Conservation (phyloP, 371 early-diverging fungal species). For the Mortierella sp. region DNA sequence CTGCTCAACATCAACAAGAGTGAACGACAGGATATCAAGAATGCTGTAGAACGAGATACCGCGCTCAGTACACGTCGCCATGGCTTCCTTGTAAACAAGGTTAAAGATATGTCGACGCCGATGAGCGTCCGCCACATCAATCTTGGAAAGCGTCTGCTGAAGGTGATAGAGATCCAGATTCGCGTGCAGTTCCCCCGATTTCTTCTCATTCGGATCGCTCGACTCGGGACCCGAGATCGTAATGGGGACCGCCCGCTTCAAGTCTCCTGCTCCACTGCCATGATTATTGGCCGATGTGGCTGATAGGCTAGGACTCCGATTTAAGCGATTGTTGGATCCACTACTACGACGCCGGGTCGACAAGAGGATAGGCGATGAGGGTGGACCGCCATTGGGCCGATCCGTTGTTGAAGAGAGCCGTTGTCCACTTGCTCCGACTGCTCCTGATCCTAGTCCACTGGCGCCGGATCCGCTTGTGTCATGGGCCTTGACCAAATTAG, state of each 20-base stretch:
- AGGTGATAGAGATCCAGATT: slow-evolving; percentile 28
- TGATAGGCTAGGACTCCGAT: slow-evolving; percentile 22
- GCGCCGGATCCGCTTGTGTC: neutral
- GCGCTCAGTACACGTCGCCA: slow-evolving; percentile 32
- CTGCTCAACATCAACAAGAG: slow-evolving; percentile 62
- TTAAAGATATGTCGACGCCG: slow-evolving; percentile 57
- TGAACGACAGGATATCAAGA: slow-evolving; percentile 62
- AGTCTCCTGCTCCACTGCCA: neutral
- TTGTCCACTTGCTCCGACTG: neutral
- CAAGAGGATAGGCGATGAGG: slow-evolving; percentile 13
- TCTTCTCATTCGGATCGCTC: slow-evolving; percentile 1
- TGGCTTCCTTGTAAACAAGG: slow-evolving; percentile 60
- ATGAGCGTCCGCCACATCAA: slow-evolving; percentile 54
- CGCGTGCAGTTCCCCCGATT: neutral
- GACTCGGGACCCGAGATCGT: slow-evolving; percentile 21
- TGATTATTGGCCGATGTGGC: neutral
- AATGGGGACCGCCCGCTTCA: slow-evolving; percentile 15
- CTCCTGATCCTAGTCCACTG: neutral
- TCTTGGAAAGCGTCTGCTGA: slow-evolving; percentile 53
- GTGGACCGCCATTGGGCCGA: neutral
- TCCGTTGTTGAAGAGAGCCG: neutral
- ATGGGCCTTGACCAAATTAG: slow-evolving; percentile 48
- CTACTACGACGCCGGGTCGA: slow-evolving; percentile 3
- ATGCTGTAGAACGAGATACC: slow-evolving; percentile 64
- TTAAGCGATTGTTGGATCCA: slow-evolving; percentile 18